Conservation (phyloP, 1,284 basidiomycete species). For the Irpex sp. region DNA sequence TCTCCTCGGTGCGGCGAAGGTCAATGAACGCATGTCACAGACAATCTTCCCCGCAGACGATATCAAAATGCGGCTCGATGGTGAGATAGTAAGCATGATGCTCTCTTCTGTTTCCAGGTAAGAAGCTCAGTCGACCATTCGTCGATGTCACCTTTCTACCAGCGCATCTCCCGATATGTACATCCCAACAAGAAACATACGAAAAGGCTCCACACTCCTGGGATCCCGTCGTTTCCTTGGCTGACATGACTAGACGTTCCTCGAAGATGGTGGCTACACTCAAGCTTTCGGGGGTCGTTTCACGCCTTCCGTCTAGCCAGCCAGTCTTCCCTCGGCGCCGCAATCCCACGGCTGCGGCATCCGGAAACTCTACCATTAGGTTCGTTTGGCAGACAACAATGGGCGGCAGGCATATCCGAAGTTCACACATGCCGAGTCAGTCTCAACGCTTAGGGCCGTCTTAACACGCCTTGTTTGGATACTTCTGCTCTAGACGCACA, state of each 20-base stretch:
- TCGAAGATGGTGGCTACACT: background rate
- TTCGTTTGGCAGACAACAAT: too few relatives aligned
- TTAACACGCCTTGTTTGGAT: too few relatives aligned
- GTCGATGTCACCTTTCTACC: background rate
- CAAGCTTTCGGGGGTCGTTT: background rate
- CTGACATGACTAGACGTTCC: background rate
- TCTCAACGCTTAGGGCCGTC: too few relatives aligned
- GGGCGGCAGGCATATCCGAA: too few relatives aligned
- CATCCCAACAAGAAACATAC: background rate
- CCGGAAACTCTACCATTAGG: too few relatives aligned
- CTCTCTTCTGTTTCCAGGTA: too few relatives aligned
- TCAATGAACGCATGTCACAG: background rate
- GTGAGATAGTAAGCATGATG: too few relatives aligned
- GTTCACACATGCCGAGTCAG: too few relatives aligned
- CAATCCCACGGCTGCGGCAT: too few relatives aligned
- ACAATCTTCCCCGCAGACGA: too few relatives aligned
- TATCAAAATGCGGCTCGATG: background rate
- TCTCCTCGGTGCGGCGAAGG: background rate
- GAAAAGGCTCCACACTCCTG: background rate
- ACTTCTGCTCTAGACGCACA: slow-evolving; percentile 1
- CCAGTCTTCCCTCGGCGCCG: too few relatives aligned
- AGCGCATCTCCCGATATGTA: background rate
- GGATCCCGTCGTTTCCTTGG: background rate
- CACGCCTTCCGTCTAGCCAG: too few relatives aligned
- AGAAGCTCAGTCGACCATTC: background rate